Percentiles rank a stretch among this genome's conserved stretches.
These are phyloP conservation scores for Pestalotiopsis sp. DNA, from an alignment of 2,329 filamentous ascomycete genomes.

Conservation along the genomic window DNA sequence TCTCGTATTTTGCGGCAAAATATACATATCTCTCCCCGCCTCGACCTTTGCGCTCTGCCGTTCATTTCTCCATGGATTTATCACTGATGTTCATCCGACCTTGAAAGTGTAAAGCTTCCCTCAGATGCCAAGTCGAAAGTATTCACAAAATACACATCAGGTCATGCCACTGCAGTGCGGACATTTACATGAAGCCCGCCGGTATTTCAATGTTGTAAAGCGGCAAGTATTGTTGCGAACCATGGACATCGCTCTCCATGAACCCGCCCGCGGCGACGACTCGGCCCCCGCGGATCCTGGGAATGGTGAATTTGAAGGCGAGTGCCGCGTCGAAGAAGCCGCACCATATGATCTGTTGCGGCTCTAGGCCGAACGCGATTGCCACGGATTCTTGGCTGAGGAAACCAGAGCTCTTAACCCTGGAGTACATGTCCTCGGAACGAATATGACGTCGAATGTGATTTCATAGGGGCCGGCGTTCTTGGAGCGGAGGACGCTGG, in stretches of 20 bases:
- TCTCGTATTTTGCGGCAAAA: too few relatives aligned
- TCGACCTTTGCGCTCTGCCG: too few relatives aligned
- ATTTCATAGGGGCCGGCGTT: conserved; percentile 43
- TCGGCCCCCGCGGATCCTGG: conserved; percentile 20
- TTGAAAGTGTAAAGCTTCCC: too few relatives aligned
- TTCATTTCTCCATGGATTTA: too few relatives aligned
- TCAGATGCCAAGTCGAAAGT: too few relatives aligned
- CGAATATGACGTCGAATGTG: conserved; percentile 47
- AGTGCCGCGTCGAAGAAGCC: conserved; percentile 45
- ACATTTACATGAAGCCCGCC: too few relatives aligned
- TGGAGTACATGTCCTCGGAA: conserved; percentile 29
- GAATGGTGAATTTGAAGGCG: conserved; percentile 48
- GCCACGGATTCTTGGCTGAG: conserved; percentile 36
- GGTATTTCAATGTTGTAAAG: conserved; percentile 23
- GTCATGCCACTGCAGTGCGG: too few relatives aligned
- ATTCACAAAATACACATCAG: too few relatives aligned
- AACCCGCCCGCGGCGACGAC: conserved; percentile 24
- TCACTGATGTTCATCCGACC: too few relatives aligned
- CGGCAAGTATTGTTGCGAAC: conserved; percentile 27
- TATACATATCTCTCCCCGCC: too few relatives aligned
- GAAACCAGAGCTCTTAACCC: conserved; percentile 35
- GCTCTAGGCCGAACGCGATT: conserved; percentile 25
- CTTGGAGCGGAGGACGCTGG: conserved; percentile 44
- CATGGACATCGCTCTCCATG: conserved; percentile 32
- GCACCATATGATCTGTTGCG: conserved; percentile 34